A percentile compares a stretch with the other conserved stretches of the same genome.
Evolutionary conservation across 345 rosid species (phyloP).

Genomic region (Aquilaria yunnanensis): DNA sequence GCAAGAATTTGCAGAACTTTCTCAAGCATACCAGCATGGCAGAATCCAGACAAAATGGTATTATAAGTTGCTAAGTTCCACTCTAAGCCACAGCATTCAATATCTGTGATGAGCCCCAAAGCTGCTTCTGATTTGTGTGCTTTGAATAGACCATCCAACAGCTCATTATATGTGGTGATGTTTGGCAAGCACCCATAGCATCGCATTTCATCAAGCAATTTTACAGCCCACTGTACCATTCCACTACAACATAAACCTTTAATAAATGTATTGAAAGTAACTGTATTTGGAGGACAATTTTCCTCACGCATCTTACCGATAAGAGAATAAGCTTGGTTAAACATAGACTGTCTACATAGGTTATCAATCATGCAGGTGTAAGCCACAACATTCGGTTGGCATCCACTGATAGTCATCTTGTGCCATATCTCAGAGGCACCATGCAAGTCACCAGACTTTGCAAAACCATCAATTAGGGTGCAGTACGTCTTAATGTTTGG

Average conservation of each 20-base stretch:
- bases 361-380: conserved; percentile 81
- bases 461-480: conserved; percentile 65
- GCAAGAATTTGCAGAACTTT: conserved; percentile 52
- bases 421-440: conserved; percentile 79
- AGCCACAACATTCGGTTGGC: conserved; percentile 67
- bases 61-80: conserved; percentile 56
- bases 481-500: conserved; percentile 62
- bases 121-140: conserved; percentile 39
- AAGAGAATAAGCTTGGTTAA: conserved; percentile 55
- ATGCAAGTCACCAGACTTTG: conserved; percentile 50
- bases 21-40: conserved; percentile 37
- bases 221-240: conserved; percentile 56
- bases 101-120: conserved; percentile 38
- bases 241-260: conserved; percentile 60
- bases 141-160: conserved; percentile 54
- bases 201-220: conserved; percentile 48
- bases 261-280: conserved; percentile 63
- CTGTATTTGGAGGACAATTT: conserved; percentile 53
- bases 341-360: conserved; percentile 59
- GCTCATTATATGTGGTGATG: conserved; percentile 60
- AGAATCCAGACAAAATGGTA: conserved; percentile 56
- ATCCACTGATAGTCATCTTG: conserved; percentile 61
- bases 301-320: conserved; percentile 50
- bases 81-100: conserved; percentile 36
- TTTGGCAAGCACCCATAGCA: conserved; percentile 46